Conservation (phyloP, 257 asterid species). For the Datura wrightii region DNA sequence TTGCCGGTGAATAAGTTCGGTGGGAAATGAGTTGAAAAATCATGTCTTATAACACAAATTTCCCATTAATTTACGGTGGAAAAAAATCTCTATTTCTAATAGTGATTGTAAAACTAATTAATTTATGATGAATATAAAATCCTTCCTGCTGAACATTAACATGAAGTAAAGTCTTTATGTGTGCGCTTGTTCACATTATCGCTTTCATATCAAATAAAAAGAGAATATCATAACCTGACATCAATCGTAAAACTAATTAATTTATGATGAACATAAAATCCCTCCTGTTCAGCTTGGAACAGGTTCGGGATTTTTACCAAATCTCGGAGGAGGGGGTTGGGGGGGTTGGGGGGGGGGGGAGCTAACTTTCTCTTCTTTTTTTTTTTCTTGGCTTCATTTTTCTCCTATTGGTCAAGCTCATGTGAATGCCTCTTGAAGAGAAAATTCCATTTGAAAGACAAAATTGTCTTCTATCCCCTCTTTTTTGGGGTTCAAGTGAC, state of each 20-base stretch:
- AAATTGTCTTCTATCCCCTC: neutral
- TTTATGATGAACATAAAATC: neutral
- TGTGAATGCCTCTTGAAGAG: neutral
- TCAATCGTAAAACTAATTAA: neutral
- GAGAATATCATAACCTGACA: neutral
- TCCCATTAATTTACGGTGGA: too few species aligned
- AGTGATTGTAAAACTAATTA: too few species aligned
- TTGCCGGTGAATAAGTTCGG: too few species aligned
- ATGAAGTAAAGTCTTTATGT: neutral
- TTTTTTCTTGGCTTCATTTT: neutral
- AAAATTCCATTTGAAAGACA: constrained; percentile 9
- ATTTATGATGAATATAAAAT: too few species aligned
- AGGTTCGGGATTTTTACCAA: neutral
- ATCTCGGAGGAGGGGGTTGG: neutral
- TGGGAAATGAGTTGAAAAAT: too few species aligned
- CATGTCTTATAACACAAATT: too few species aligned
- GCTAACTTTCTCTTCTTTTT: neutral
- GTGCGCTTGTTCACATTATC: neutral
- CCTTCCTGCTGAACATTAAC: too few species aligned
- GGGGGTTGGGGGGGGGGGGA: neutral
- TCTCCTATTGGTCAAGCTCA: neutral
- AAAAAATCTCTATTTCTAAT: too few species aligned
- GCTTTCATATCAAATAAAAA: neutral
- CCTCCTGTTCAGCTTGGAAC: neutral
- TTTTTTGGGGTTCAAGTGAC: neutral